phyloP scores from a whole-genome alignment of 192 early-diverging fungal genomes.

The Entomortierella lignicola region DNA sequence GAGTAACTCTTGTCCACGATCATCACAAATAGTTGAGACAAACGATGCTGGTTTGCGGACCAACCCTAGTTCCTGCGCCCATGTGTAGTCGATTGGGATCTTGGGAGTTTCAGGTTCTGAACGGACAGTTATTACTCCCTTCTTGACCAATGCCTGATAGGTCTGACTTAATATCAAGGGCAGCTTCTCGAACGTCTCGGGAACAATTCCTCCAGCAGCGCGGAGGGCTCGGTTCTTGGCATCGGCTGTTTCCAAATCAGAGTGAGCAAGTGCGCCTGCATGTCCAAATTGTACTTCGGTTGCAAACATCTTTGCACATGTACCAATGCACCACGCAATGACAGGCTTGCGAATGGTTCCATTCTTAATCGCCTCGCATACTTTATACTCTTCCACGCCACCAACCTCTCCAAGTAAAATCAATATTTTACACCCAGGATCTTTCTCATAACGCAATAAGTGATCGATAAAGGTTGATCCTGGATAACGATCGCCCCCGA shows the following conservation, averaged over 20 bases:
- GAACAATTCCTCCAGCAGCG: conserved; percentile 89
- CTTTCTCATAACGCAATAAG: conserved; percentile 92
- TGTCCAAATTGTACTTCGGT: conserved; percentile 99
- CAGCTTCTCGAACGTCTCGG: conserved; percentile 96
- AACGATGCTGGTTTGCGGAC: conserved; percentile 98
- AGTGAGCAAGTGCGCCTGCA: conserved; percentile 96
- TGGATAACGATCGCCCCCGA: conserved; percentile 98
- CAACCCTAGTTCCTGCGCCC: conserved; percentile 98
- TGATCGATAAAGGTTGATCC: conserved; percentile 99
- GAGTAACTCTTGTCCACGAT: conserved; percentile 98
- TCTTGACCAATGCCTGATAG: conserved; percentile 80
- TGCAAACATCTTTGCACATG: conserved; percentile 98
- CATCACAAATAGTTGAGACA: conserved; percentile 98
- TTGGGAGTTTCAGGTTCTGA: conserved; percentile 95
- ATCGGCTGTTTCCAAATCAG: conserved; percentile 94
- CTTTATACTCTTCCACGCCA: conserved; percentile 96
- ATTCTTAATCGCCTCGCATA: conserved; percentile 90
- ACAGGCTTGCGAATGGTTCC: conserved; percentile 97
- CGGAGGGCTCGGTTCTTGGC: conserved; percentile 94
- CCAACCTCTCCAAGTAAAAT: conserved; percentile 97
- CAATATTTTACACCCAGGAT: conserved; percentile 94
- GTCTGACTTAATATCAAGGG: conserved; percentile 83
- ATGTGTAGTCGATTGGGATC: conserved; percentile 99
- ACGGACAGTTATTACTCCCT: conserved; percentile 74
- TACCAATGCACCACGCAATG: conserved; percentile 99